Percentiles rank a stretch among this genome's conserved stretches.
These are phyloP conservation scores for Tricholoma bakamatsutake DNA, from an alignment of 768 basidiomycete species.

Conservation along the genomic window DNA sequence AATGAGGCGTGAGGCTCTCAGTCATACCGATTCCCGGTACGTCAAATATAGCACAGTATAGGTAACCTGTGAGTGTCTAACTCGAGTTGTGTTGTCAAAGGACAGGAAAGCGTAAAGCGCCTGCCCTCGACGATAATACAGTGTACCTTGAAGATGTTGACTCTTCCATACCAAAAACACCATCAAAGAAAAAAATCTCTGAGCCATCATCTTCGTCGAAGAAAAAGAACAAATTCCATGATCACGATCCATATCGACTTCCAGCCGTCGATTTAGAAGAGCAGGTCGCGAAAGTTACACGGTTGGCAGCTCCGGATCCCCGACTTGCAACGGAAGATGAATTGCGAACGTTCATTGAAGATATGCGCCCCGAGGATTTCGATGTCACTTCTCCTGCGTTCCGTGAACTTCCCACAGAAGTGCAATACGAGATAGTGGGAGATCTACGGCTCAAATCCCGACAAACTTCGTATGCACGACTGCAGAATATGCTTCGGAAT, in stretches of 20 bases:
- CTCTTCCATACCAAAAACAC: slow-evolving; percentile 46
- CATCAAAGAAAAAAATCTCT: slow-evolving; percentile 30
- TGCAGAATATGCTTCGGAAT: slow-evolving; percentile 83
- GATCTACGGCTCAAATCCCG: slow-evolving; percentile 92
- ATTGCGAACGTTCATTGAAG: slow-evolving; percentile 86
- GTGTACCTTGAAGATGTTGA: slow-evolving; percentile 90
- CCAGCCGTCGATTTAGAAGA: slow-evolving; percentile 75
- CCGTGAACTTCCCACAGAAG: slow-evolving; percentile 87
- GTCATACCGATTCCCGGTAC: slow-evolving; percentile 16
- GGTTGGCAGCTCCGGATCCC: slow-evolving; percentile 68
- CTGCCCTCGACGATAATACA: slow-evolving; percentile 56
- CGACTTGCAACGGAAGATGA: slow-evolving; percentile 96
- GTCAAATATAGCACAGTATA: background rate
- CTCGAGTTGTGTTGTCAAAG: background rate
- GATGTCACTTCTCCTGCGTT: slow-evolving; percentile 89
- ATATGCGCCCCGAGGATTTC: slow-evolving; percentile 94
- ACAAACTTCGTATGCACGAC: slow-evolving; percentile 86
- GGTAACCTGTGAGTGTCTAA: background rate
- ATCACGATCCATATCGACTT: slow-evolving; percentile 90
- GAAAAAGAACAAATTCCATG: slow-evolving; percentile 60
- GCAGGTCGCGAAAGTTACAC: slow-evolving; percentile 55
- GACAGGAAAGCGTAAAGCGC: slow-evolving; percentile 44
- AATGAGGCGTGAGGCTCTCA: slow-evolving; percentile 82
- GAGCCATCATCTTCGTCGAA: slow-evolving; percentile 42
- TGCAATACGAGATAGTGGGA: slow-evolving; percentile 97